Evolutionary conservation across 495 filamentous ascomycete genomes (phyloP), one percentile per base, ranked within the genome.

Genomic region (Penicillium soppii): DNA sequence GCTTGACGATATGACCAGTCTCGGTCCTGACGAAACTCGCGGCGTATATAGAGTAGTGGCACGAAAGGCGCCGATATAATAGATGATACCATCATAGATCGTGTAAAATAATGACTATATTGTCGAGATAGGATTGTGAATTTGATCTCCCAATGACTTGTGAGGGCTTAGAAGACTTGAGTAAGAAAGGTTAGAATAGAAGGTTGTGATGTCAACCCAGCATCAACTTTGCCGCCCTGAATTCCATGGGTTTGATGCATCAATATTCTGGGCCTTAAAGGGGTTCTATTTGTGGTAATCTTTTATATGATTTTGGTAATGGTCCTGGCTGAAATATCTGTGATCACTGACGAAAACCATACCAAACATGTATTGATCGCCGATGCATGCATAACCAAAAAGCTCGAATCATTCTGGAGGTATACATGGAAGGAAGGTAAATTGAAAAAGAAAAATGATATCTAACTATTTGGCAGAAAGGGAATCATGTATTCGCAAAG

Each of bases 1-100:
- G 62, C 56, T 36, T 67, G 64, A 32, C 59, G 47, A 29, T 61
- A 64, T 5, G 59, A 58, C 59, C 57, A 67, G 30, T 53, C 41
- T 26, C 17, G 57, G 10, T 58, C 53, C 45, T 63, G 59, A 26
- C 64, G 64, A 30, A 27, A 29, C 17, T 22, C 36, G 10, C 47
- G 43, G 2, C 1, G 30, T 10, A 62, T 32, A 35, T 62, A 62
- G 25, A 48, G 46, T 2, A 48, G 25, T 10, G 46, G 46, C 22
- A 23, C 17, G 17, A 48, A 40, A 5, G 23, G 16, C 12, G 35
- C 35, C 13, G 16, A 29, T 12, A 48, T 2, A 2, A 48, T 21
- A 8, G 46, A 48, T 4, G 23, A n/a, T n/a, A n/a, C 25, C 35
- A 40, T 37, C 9, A 6, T 27, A 20, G 21, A 21, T 21, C 16